Evolutionary conservation across 768 basidiomycete genomes (phyloP).

Genomic region (Tulasnella sp.): DNA sequence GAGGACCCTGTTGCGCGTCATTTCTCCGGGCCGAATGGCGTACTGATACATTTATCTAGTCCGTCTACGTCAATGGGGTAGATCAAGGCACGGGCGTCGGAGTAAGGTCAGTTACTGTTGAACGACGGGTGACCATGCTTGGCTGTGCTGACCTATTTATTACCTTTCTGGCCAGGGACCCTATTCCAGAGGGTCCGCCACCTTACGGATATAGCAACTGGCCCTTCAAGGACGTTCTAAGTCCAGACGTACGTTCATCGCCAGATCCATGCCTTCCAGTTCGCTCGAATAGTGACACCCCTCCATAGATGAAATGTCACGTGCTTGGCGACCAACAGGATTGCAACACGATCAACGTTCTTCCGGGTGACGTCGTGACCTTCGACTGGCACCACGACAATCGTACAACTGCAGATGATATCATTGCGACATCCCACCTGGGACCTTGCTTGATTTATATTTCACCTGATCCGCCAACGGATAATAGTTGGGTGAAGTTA

Average conservation of each 20-base stretch:
- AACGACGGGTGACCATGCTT: not conserved
- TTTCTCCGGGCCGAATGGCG: not conserved
- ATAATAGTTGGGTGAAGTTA: slow-evolving; percentile 16
- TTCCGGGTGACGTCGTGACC: slow-evolving; percentile 13
- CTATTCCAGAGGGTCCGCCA: not conserved
- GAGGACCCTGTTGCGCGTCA: not conserved
- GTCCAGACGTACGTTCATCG: not conserved
- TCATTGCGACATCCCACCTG: slow-evolving; percentile 1
- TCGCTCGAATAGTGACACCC: not conserved
- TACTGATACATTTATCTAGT: not conserved
- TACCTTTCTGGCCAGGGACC: not conserved
- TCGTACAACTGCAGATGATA: slow-evolving; percentile 16
- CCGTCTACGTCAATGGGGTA: slow-evolving; percentile 15
- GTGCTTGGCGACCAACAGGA: slow-evolving; percentile 8
- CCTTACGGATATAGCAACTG: slow-evolving; percentile 4
- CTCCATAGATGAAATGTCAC: not conserved
- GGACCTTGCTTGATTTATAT: slow-evolving; percentile 14
- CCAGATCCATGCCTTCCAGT: not conserved
- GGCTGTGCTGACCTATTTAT: not conserved
- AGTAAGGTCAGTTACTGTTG: not conserved
- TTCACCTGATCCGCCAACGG: slow-evolving; percentile 16
- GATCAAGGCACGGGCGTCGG: slow-evolving; percentile 13
- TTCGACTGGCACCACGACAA: slow-evolving; percentile 9
- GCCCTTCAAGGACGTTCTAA: not conserved
- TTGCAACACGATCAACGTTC: slow-evolving; percentile 12